Conservation (phyloP, 495 filamentous ascomycete genomes). For the Tetracladium setigerum region DNA sequence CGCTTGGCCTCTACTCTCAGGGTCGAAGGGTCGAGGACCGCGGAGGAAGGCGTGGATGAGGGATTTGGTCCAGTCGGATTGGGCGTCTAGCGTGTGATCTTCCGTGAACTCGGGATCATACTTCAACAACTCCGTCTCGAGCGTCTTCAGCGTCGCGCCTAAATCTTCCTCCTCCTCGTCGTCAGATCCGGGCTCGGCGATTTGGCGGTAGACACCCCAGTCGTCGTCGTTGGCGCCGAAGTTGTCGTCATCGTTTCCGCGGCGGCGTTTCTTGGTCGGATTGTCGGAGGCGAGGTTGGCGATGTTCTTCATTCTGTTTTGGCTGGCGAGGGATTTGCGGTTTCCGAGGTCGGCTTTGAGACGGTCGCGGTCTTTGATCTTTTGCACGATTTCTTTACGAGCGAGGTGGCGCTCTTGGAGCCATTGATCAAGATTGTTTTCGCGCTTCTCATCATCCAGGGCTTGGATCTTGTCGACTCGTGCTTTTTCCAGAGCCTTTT, state of each 20-base stretch:
- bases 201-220: conserved; percentile 91
- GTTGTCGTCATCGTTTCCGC: conserved; percentile 70
- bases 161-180: conserved; percentile 78
- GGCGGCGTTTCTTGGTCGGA: conserved; percentile 71
- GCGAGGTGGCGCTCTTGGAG: conserved; percentile 69
- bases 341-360: conserved; percentile 90
- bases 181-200: conserved; percentile 69
- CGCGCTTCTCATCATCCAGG: conserved; percentile 72
- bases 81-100: conserved; percentile 82
- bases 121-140: conserved; percentile 78
- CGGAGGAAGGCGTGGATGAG: conserved; percentile 82
- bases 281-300: conserved; percentile 91
- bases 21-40: conserved; percentile 79
- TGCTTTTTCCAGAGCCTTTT: conserved; percentile 87
- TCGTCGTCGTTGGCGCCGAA: conserved; percentile 97
- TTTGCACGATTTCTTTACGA: conserved; percentile 64
- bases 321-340: conserved; percentile 88
- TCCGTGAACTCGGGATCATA: conserved; percentile 86
- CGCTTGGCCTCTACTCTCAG: conserved; percentile 67
- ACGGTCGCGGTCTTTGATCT: conserved; percentile 86
- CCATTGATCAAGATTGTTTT: conserved; percentile 83
- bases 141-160: conserved; percentile 54
- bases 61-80: conserved; percentile 88
- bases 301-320: conserved; percentile 97
- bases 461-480: conserved; percentile 74